Evolutionary conservation across 208 protist species (phyloP).

Genomic region (Herpetomonas samuelpessoai): DNA sequence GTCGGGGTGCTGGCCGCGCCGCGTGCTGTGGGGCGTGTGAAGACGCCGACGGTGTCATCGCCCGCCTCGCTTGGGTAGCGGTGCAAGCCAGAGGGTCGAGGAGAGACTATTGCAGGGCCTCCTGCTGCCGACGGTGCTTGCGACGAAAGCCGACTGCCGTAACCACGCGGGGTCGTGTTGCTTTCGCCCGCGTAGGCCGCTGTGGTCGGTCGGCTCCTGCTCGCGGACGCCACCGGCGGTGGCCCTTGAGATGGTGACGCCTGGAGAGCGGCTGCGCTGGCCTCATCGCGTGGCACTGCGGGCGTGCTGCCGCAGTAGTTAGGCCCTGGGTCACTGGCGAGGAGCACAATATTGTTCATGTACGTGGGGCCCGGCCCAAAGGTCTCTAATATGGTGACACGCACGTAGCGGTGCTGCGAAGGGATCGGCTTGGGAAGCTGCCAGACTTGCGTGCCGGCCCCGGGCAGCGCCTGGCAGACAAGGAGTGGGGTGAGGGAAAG

Average conservation of each 20-base stretch:
- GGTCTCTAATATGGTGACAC: slow-evolving; percentile 63
- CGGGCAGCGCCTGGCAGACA: slow-evolving; percentile 68
- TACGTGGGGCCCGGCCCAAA: slow-evolving; percentile 79
- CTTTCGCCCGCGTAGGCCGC: background rate
- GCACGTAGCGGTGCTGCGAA: slow-evolving; percentile 48
- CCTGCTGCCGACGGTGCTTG: background rate
- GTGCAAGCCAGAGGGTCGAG: background rate
- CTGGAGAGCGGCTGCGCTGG: too few relatives aligned
- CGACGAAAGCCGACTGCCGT: background rate
- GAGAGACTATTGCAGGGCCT: background rate
- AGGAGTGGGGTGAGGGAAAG: slow-evolving; percentile 45
- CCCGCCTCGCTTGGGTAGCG: background rate
- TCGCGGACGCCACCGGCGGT: background rate
- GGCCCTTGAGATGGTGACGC: too few relatives aligned
- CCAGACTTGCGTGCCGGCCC: slow-evolving; percentile 85
- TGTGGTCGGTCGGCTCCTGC: background rate
- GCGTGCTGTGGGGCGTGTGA: background rate
- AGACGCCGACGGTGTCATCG: slow-evolving; percentile 9
- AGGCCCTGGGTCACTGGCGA: slow-evolving; percentile 67
- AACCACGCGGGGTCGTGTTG: background rate
- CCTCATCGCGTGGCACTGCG: background rate
- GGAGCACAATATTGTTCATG: slow-evolving; percentile 81
- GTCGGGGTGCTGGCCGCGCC: slow-evolving; percentile 1
- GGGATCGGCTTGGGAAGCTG: slow-evolving; percentile 67
- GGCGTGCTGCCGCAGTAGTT: slow-evolving; percentile 27